A percentile compares a stretch with the other conserved stretches of the same genome.
These are phyloP conservation scores for Xylaria acuta DNA, from an alignment of 495 filamentous ascomycete species.

Conservation along the genomic window DNA sequence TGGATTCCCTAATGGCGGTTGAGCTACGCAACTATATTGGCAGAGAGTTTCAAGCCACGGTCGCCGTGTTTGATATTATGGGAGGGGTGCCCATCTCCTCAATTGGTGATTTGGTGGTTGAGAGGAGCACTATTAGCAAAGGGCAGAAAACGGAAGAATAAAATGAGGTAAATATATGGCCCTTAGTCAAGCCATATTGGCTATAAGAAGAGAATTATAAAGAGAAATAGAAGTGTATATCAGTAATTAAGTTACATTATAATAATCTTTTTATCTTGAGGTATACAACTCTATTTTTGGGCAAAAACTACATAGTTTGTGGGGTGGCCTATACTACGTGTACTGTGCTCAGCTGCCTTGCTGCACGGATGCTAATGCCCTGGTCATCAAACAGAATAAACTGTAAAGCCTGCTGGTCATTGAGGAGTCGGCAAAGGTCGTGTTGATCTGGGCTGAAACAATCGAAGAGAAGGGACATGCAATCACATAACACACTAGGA, in stretches of 20 bases:
- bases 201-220: background rate
- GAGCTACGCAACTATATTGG: constrained; percentile 1
- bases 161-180: background rate
- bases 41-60: background rate
- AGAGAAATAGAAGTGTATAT: background rate
- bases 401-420: background rate
- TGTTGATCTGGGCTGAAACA: too few species aligned
- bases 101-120: constrained; percentile 27
- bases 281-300: background rate
- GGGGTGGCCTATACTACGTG: too few species aligned
- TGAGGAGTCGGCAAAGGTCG: too few species aligned
- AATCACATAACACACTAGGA: too few species aligned
- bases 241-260: background rate
- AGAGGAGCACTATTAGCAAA: constrained; percentile 3
- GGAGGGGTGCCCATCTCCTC: constrained; percentile 21
- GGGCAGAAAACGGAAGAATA: background rate
- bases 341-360: background rate
- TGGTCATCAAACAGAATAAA: background rate
- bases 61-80: constrained; percentile 14
- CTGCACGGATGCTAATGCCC: background rate
- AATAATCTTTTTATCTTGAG: background rate
- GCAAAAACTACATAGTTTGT: background rate
- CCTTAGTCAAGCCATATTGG: background rate
- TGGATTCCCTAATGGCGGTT: constrained; percentile 11
- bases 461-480: too few species aligned